Evolutionary conservation across 2,329 filamentous ascomycete species (phyloP), one percentile per base, ranked within the genome.

Genomic region (Ophiostoma pallidulum): DNA sequence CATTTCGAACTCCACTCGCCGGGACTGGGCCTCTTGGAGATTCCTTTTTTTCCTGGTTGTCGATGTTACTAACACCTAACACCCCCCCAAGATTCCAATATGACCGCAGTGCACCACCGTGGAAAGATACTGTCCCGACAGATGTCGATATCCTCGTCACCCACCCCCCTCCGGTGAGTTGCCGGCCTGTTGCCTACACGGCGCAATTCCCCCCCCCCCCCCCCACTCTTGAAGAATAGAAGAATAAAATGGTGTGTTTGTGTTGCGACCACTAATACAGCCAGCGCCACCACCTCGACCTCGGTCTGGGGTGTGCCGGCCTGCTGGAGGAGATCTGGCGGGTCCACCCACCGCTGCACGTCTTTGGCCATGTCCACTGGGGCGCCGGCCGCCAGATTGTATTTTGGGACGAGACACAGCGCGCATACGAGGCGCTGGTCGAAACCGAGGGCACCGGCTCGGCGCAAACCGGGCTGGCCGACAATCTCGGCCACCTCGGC

Each of bases 361-460:
- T 94, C 41, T 94, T 92, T 61, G 89, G 88, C 1, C 89, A 95
- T 64, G 75, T 90, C 20, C 89, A 95, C 66, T 84, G 75, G 59
- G 85, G 79, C 8, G 76, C 84, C 39, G 89, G 88, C 14, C 70
- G 69, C 37, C 80, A 89, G 58, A 64, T 79, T 0, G 73, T 85
- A 9, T 84, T 78, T 64, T 94, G 85, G 73, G 86, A 92, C 62
- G 75, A 80, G 22, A 76, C 78, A 51, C 86, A 94, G 63, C 67
- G 67, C 28, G 75, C 75, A 2, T 89, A 87, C 64, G 86, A 91
- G 64, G 68, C 70, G n/a, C 70, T 87, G 20, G 65, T 76, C 60
- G 50, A 49, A 16, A 65, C 67, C 3, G 46, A 37, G 16, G 39
- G 36, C 19, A 39, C 12, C 10, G 42, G 8, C 12, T 12, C 5